phyloP scores from a whole-genome alignment of 2,329 filamentous ascomycete species.

The Diatrype stigma region DNA sequence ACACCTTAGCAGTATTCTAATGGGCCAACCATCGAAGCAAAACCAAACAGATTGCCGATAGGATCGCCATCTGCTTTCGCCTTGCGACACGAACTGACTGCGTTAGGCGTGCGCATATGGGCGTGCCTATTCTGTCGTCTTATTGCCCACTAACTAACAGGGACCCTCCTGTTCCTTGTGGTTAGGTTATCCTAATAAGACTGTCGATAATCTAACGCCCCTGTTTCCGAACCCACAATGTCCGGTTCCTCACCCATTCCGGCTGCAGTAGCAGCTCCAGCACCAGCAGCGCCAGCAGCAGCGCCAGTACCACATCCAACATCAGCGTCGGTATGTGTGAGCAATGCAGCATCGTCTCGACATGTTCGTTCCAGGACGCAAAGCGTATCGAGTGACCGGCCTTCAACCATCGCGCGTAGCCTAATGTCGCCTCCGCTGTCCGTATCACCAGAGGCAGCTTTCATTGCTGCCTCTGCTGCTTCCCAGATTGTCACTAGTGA shows the following conservation, averaged over 20 bases:
- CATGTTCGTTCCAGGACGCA: conserved; percentile 45
- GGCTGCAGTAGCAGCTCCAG: too few relatives aligned
- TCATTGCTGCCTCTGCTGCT: conserved; percentile 83
- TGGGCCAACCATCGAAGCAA: too few relatives aligned
- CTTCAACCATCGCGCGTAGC: conserved; percentile 55
- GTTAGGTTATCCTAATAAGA: background rate
- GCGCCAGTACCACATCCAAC: too few relatives aligned
- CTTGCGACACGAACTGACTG: too few relatives aligned
- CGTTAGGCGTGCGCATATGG: too few relatives aligned
- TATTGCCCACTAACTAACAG: too few relatives aligned
- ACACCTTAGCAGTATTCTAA: too few relatives aligned
- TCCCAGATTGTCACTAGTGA: conserved; percentile 89
- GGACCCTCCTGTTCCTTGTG: background rate
- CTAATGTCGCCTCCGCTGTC: conserved; percentile 62
- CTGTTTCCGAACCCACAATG: background rate
- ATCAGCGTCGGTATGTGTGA: background rate
- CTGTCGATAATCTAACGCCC: background rate
- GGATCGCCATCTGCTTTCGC: too few relatives aligned
- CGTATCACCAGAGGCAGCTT: conserved; percentile 74
- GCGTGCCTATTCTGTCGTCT: too few relatives aligned
- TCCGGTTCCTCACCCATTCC: conserved; percentile 1
- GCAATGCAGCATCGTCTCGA: conserved; percentile 1
- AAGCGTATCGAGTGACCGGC: conserved; percentile 68
- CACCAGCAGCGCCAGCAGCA: too few relatives aligned
- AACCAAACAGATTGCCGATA: too few relatives aligned